Percentiles rank a stretch among this genome's conserved stretches.
phyloP scores from a whole-genome alignment of 2,329 filamentous ascomycete genomes.

The Penicillium aurantiogriseum region DNA sequence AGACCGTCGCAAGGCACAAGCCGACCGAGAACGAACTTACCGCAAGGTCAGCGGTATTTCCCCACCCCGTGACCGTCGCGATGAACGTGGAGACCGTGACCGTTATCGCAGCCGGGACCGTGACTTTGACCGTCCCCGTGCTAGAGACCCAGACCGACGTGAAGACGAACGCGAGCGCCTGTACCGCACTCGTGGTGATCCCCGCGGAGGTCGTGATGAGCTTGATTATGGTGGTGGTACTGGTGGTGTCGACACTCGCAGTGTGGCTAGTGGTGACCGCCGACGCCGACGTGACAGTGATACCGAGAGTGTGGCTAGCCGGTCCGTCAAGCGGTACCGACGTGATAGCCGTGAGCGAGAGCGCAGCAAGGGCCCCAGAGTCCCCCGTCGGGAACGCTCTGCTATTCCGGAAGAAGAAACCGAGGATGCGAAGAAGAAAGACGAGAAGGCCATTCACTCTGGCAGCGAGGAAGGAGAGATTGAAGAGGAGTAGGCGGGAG shows the following conservation, averaged over 20 bases:
- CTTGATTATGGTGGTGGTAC: constrained; percentile 84
- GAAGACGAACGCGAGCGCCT: constrained; percentile 87
- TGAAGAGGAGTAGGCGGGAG: constrained; percentile 51
- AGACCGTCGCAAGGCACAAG: constrained; percentile 87
- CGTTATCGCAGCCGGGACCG: constrained; percentile 43
- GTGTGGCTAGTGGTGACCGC: constrained; percentile 63
- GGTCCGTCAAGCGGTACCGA: constrained; percentile 60
- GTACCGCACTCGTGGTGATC: constrained; percentile 78
- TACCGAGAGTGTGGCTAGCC: constrained; percentile 58
- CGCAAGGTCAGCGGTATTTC: constrained; percentile 70
- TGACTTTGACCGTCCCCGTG: constrained; percentile 39
- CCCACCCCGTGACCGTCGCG: constrained; percentile 43
- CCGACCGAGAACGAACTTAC: constrained; percentile 90
- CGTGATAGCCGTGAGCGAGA: constrained; percentile 43
- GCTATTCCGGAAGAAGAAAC: constrained; percentile 34
- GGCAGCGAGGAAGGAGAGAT: constrained; percentile 98
- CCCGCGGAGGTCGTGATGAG: constrained; percentile 77
- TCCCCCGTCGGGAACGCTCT: constrained; percentile 51
- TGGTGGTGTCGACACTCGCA: constrained; percentile 45
- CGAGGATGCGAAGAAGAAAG: constrained; percentile 37
- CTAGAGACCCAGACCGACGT: constrained; percentile 49
- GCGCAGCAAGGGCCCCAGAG: constrained; percentile 44
- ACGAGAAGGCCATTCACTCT: constrained; percentile 63
- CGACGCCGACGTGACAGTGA: constrained; percentile 78
- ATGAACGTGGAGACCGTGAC: constrained; percentile 39